Evolutionary conservation across 306 rosid genomes (phyloP), one percentile per base, ranked within the genome.

Genomic region (Lupinus albus): DNA sequence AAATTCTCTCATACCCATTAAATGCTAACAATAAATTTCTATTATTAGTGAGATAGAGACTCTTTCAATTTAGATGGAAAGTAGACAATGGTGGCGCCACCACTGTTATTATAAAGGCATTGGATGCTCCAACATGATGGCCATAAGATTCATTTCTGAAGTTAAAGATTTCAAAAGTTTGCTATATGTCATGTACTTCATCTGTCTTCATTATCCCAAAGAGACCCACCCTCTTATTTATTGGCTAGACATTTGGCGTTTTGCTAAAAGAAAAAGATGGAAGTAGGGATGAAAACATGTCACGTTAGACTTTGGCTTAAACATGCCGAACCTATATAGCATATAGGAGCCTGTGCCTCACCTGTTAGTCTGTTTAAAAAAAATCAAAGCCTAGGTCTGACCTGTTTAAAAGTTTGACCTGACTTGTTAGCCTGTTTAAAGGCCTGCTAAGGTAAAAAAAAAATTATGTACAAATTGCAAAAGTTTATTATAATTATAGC

Each of bases 121-220:
- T 5, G 61, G 59, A 60, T 60, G 53, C 61, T 60, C 30, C 45
- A 33, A 25, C 76, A 47, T 60, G 51, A 71, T 71, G n/a, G 51
- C 41, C 50, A 18, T 50, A 20, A 47, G 50, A 59, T 71, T 32
- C 38, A 46, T 6, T 38, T 6, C 41, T 32, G 48, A 36, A 44
- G 1, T n/a, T 51, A 7, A 12, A 5, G 16, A 42, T 41, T 69
- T 69, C 47, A 15, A 8, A 56, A 15, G 36, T 42, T 69, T 42
- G 55, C 63, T 44, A 69, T 39, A 7, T 69, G 74, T 47, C 51
- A 71, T 6, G 42, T 49, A 18, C 76, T 60, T 47, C 25, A 5
- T 61, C 25, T 51, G 46, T 68, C 16, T 44, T 56, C 52, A 56
- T 44, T 69, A 38, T 17, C 30, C 74, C 33, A 15, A 28, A 30